Conservation (phyloP, 306 rosid genomes). For the Lathyrus sativus region DNA sequence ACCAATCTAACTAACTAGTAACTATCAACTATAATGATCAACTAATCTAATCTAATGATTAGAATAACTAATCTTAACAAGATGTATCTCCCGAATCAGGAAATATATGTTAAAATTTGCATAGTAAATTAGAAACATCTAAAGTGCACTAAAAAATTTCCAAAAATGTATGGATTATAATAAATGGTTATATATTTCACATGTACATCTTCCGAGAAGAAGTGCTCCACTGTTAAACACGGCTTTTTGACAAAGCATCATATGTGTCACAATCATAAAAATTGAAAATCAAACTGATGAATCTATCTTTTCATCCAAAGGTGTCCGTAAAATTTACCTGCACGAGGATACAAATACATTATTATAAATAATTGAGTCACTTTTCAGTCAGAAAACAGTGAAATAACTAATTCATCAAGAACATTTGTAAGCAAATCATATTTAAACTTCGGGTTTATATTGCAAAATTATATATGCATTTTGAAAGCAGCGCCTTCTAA, state of each 20-base stretch:
- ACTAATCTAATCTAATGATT: too few relatives aligned
- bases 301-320: constrained; percentile 24
- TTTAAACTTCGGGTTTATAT: neutral
- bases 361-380: neutral
- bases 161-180: too few relatives aligned
- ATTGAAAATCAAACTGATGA: neutral
- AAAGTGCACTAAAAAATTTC: too few relatives aligned
- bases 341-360: constrained; percentile 10
- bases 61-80: too few relatives aligned
- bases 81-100: too few relatives aligned
- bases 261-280: neutral
- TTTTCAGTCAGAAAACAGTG: neutral
- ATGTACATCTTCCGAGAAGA: neutral
- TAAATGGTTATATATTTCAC: neutral
- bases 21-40: too few relatives aligned
- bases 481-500: neutral
- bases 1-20: too few relatives aligned
- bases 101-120: too few relatives aligned
- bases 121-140: too few relatives aligned
- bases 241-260: neutral
- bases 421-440: constrained; percentile 6
- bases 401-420: neutral
- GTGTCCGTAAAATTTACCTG: constrained; percentile 36
- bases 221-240: neutral
- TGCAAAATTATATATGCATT: neutral